These are phyloP conservation scores for Cystoderma amianthinum DNA, from an alignment of 768 basidiomycete species.

Conservation along the genomic window DNA sequence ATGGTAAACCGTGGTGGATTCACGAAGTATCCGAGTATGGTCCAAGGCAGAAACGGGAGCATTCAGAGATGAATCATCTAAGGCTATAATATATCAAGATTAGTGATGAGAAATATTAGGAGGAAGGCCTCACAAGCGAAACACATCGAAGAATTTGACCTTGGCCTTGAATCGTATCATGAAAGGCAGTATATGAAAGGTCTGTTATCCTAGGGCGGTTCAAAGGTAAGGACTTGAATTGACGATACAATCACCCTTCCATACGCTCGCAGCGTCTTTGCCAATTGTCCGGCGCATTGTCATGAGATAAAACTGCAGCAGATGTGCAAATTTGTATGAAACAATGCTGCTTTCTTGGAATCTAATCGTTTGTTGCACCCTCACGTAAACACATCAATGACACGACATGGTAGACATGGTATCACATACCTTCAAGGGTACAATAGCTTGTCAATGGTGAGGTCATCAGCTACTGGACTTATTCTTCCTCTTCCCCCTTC, in stretches of 20 bases:
- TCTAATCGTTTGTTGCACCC: slow-evolving; percentile 89
- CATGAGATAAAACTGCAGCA: slow-evolving; percentile 90
- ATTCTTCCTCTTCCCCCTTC: slow-evolving; percentile 63
- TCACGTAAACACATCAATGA: slow-evolving; percentile 53
- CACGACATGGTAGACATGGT: too few species aligned
- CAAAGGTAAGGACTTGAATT: neutral
- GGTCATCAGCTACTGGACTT: slow-evolving; percentile 75
- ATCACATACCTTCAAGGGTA: too few species aligned
- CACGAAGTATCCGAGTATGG: slow-evolving; percentile 75
- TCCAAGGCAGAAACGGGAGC: slow-evolving; percentile 80
- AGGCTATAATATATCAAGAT: slow-evolving; percentile 43
- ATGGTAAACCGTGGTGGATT: slow-evolving; percentile 87
- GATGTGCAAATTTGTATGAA: slow-evolving; percentile 87
- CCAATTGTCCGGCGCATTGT: slow-evolving; percentile 95
- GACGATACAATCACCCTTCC: slow-evolving; percentile 16
- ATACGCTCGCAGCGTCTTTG: slow-evolving; percentile 77
- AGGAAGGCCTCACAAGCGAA: slow-evolving; percentile 37
- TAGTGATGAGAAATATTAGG: slow-evolving; percentile 7
- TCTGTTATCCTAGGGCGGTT: slow-evolving; percentile 61
- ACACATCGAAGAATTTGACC: slow-evolving; percentile 56
- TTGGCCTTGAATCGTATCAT: slow-evolving; percentile 81
- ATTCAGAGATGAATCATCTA: slow-evolving; percentile 61
- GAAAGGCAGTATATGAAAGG: slow-evolving; percentile 75
- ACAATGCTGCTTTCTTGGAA: slow-evolving; percentile 92
- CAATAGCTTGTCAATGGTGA: too few species aligned